phyloP scores from a whole-genome alignment of 2,329 filamentous ascomycete species.

The Fusarium sp. region DNA sequence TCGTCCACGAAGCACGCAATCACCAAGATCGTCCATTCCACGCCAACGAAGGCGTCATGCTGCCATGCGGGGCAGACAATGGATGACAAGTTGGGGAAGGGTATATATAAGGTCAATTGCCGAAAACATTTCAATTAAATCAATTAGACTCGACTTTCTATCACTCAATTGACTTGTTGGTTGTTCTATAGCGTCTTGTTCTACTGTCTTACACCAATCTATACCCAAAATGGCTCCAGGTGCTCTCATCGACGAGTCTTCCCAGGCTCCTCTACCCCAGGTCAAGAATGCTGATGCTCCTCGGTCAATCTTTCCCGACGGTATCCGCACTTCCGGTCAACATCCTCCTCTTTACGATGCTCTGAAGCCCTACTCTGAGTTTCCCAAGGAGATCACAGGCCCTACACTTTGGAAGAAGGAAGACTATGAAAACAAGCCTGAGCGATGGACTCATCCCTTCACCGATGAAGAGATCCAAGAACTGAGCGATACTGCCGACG shows the following conservation, averaged over 20 bases:
- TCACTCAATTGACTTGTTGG: no score
- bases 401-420: slow-evolving; percentile 81
- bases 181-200: not conserved
- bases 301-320: slow-evolving; percentile 60
- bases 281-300: slow-evolving; percentile 49
- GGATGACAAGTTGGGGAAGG: slow-evolving; percentile 11
- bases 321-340: slow-evolving; percentile 75
- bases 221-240: slow-evolving; percentile 45
- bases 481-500: slow-evolving; percentile 76
- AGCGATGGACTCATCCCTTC: slow-evolving; percentile 83
- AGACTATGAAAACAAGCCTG: slow-evolving; percentile 74
- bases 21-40: slow-evolving; percentile 19
- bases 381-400: slow-evolving; percentile 79
- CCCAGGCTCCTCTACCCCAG: slow-evolving; percentile 34
- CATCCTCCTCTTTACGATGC: slow-evolving; percentile 77
- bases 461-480: slow-evolving; percentile 77
- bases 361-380: slow-evolving; percentile 76
- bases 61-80: slow-evolving; percentile 41
- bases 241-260: slow-evolving; percentile 44
- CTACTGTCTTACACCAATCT: not conserved
- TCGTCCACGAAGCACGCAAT: slow-evolving; percentile 49
- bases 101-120: slow-evolving; percentile 35
- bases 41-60: slow-evolving; percentile 45
- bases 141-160: slow-evolving; percentile 12
- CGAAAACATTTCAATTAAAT: not conserved